A percentile compares a stretch with the other conserved stretches of the same genome.
Conservation (phyloP, 176 grass and related monocot species). For the Musa troglodytarum region DNA sequence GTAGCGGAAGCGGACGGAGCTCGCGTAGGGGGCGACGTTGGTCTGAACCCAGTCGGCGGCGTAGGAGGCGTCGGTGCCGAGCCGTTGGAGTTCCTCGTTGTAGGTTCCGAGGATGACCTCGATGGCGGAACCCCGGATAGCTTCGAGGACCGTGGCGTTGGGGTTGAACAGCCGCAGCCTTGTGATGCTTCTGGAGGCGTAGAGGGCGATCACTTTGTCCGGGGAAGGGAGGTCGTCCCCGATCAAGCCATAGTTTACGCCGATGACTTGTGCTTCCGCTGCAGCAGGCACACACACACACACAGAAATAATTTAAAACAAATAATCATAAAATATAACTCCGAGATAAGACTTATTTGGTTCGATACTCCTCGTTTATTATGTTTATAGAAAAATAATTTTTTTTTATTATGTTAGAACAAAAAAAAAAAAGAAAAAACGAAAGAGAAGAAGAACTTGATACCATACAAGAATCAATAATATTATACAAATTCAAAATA, state of each 20-base stretch:
- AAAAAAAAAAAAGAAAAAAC: too few relatives aligned
- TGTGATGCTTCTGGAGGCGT: conserved; percentile 38
- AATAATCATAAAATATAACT: too few relatives aligned
- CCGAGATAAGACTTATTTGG: too few relatives aligned
- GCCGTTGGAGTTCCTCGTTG: conserved; percentile 58
- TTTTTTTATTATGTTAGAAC: too few relatives aligned
- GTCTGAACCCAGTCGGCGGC: conserved; percentile 58
- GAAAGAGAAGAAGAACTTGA: too few relatives aligned
- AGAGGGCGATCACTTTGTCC: conserved; percentile 61
- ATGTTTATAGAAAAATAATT: too few relatives aligned
- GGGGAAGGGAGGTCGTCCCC: conserved; percentile 64
- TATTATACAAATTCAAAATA: too few relatives aligned
- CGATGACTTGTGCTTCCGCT: conserved; percentile 49
- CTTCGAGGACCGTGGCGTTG: conserved; percentile 37
- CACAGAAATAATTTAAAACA: too few relatives aligned
- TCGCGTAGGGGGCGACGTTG: conserved; percentile 65
- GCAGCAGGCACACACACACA: not conserved
- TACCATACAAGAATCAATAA: too few relatives aligned
- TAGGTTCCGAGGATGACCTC: conserved; percentile 70
- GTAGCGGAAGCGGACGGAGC: conserved; percentile 57
- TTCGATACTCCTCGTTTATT: too few relatives aligned
- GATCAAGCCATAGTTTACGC: conserved; percentile 83
- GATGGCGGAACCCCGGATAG: conserved; percentile 52
- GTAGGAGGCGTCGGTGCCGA: conserved; percentile 40
- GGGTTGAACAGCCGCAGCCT: conserved; percentile 73